Evolutionary conservation across 83 land plant species (phyloP).

Genomic region (Picea mariana): DNA sequence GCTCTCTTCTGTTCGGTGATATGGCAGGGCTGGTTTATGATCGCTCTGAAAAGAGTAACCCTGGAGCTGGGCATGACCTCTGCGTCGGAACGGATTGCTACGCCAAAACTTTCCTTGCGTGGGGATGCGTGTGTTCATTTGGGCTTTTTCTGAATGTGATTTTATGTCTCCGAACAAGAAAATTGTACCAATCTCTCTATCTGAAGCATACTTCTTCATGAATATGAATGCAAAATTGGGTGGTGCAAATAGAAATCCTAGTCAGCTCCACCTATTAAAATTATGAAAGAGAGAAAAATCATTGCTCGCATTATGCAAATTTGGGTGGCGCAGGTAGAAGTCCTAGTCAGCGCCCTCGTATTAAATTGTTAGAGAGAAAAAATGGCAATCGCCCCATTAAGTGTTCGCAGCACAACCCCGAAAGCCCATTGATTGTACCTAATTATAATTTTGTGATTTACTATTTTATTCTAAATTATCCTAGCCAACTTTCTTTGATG

Average conservation of each 20-base stretch:
- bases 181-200: slow-evolving; percentile 16
- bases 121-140: slow-evolving; percentile 40
- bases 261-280: no score
- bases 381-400: no score
- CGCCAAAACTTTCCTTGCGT: slow-evolving; percentile 38
- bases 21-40: slow-evolving; percentile 56
- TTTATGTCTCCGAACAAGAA: slow-evolving; percentile 37
- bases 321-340: no score
- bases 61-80: background rate
- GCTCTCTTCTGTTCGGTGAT: slow-evolving; percentile 53
- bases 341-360: no score
- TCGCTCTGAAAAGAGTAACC: background rate
- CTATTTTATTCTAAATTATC: no score
- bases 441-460: no score
- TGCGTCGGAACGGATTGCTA: slow-evolving; percentile 55
- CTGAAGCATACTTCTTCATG: background rate
- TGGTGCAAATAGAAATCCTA: background rate
- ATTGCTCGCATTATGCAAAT: no score
- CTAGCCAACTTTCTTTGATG: no score
- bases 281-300: no score
- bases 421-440: no score
- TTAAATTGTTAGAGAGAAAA: no score
- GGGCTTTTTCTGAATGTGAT: slow-evolving; percentile 30
- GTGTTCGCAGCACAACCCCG: no score
- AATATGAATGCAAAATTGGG: background rate